These are phyloP conservation scores for Eucalyptus coolabah DNA, from an alignment of 345 rosid genomes.

Conservation along the genomic window DNA sequence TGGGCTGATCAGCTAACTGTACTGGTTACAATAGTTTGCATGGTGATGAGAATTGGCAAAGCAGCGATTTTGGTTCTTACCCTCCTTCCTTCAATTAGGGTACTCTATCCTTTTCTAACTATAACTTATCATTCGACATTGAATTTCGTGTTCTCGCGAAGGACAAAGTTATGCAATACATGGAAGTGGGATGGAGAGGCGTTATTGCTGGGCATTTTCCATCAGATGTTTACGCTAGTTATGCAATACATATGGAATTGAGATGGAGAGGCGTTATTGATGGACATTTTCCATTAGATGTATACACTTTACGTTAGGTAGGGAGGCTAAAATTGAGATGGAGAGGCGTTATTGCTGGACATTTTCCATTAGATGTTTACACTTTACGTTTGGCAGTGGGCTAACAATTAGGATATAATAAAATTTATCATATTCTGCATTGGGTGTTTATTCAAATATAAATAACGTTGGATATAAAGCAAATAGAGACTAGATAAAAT, in stretches of 20 bases:
- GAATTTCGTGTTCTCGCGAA: not conserved
- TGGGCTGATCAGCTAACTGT: not conserved
- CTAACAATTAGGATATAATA: too few relatives aligned
- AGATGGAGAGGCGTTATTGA: accelerated
- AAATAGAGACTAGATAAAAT: accelerated
- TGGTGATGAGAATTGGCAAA: not conserved
- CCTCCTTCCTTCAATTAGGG: not conserved
- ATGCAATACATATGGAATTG: not conserved
- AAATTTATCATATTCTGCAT: accelerated
- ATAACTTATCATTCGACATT: accelerated
- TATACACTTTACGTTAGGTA: not conserved
- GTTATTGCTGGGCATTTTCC: not conserved
- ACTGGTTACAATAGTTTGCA: not conserved
- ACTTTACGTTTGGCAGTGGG: too few relatives aligned
- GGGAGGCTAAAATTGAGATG: too few relatives aligned
- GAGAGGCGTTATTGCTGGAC: too few relatives aligned
- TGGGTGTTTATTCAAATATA: accelerated
- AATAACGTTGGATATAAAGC: accelerated
- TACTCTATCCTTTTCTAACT: not conserved
- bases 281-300: not conserved
- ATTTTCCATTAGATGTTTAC: too few relatives aligned
- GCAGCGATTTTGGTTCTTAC: not conserved
- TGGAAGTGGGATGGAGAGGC: not conserved
- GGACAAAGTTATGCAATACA: not conserved
- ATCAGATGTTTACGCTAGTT: not conserved